Evolutionary conservation across 192 early-diverging fungal genomes (phyloP).

Genomic region (Backusella mclennaniae): DNA sequence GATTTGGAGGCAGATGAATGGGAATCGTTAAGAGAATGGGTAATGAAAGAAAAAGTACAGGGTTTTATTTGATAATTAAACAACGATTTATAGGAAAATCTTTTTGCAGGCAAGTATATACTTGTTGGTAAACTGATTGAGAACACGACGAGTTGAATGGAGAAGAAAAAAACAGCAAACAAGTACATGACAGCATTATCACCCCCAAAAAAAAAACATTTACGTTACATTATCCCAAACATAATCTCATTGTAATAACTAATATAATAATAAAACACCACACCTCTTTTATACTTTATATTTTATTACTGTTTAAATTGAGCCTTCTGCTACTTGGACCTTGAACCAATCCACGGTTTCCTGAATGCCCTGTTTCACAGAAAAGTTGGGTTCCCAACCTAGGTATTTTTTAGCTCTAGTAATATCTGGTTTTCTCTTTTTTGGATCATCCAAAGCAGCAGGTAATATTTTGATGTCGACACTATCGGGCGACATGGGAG

Average conservation of each 20-base stretch:
- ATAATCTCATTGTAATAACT: not conserved
- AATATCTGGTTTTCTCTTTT: conserved; percentile 76
- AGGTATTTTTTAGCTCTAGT: conserved; percentile 58
- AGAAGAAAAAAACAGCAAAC: no score
- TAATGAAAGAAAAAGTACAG: not conserved
- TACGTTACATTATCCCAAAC: no score
- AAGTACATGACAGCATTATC: no score
- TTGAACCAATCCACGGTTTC: conserved; percentile 82
- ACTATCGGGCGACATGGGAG: conserved; percentile 11
- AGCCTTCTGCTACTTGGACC: conserved; percentile 25
- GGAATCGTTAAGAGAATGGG: conserved; percentile 80
- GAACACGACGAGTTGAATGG: not conserved
- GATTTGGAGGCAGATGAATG: conserved; percentile 74
- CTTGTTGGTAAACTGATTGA: conserved; percentile 65
- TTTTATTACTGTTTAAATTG: conserved; percentile 6
- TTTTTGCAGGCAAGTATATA: conserved; percentile 78
- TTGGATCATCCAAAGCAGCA: conserved; percentile 72
- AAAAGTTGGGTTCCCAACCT: conserved; percentile 73
- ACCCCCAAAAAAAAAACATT: no score
- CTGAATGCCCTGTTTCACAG: conserved; percentile 73
- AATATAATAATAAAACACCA: not conserved
- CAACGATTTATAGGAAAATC: conserved; percentile 11
- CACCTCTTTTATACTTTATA: not conserved
- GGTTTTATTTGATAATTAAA: no score
- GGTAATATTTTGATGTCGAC: conserved; percentile 59